Base-by-base conservation (phyloP, 2,329 filamentous ascomycete genomes). In the Neoarthrinium moseri region DNA sequence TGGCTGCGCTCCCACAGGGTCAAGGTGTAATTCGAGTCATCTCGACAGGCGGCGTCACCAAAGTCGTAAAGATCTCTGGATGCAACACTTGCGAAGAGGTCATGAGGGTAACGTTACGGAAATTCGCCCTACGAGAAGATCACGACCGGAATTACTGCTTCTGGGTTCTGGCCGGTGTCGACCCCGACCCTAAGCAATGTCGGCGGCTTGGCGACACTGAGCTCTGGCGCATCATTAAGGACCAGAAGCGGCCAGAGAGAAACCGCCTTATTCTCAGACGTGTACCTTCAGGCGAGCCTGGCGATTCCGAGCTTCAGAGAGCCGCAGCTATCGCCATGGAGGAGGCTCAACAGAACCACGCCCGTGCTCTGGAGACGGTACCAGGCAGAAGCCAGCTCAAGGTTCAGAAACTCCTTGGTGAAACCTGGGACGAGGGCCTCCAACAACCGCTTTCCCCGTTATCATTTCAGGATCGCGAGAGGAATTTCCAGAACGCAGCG, bases 121-220 rank as follows among this genome's bases (percentile, higher is more conserved):
- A 97, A 65, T 89, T 96, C 52, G 84, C 85, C 32, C 78, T 96
- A 23, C 88, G 91, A 18, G 91, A 96, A 61, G 89, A 92, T 51
- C 91, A 96, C 59, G 88, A 94, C 63, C 83, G 91, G 58, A 96
- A 95, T 61, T 97, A 96, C 70, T 96, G 91, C 72, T 97, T 99
- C 71, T 97, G 94, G 75, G 86, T 96, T 1, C 75, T 97, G 48
- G 86, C 89, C 54, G 92, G 91, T 41, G 74, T 90, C 30, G 90
- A 96, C 38, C 85, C 91, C 2, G 86, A 94, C 55, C 86, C 90
- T 23, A 80, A 78, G 40, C 84, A 91, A 60, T 95, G 89, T 64
- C 84, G 91, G 49, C 84, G 89, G 40, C 75, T 97, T 30, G 85
- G 86, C 26, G 94, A 99, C 59, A 85, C 83, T 4, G 94, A 99